Evolutionary conservation across 31 red algal genomes (phyloP).

Genomic region (Asparagopsis taxiformis): DNA sequence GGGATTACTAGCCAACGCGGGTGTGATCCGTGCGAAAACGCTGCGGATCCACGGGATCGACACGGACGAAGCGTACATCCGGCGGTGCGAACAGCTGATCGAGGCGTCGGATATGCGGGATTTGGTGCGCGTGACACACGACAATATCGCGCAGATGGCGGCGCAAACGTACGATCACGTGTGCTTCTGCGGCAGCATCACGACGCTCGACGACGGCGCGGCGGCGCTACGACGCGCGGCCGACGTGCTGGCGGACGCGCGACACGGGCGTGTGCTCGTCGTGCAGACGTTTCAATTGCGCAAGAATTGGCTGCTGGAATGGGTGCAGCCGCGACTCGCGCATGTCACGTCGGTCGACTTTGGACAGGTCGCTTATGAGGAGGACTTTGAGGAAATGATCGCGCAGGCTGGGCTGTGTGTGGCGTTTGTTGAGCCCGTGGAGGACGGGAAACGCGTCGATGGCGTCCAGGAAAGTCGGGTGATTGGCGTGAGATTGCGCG

Average conservation of each 20-base stretch:
- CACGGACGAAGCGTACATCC: slow-evolving; percentile 53
- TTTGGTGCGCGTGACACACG: slow-evolving; percentile 13
- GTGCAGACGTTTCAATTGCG: slow-evolving; percentile 69
- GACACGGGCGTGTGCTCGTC: slow-evolving; percentile 61
- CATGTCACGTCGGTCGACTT: slow-evolving; percentile 49
- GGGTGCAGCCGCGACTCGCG: slow-evolving; percentile 56
- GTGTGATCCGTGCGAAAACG: slow-evolving; percentile 23
- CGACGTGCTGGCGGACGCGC: slow-evolving; percentile 27
- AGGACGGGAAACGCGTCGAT: slow-evolving; percentile 14
- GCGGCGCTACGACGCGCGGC: slow-evolving; percentile 20
- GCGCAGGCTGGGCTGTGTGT: slow-evolving; percentile 10
- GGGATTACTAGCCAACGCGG: slow-evolving; percentile 32
- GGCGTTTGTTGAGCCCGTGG: slow-evolving; percentile 27
- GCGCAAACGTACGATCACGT: slow-evolving; percentile 14
- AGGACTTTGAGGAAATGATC: slow-evolving; percentile 66
- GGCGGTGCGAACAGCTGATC: slow-evolving; percentile 14
- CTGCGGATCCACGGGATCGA: slow-evolving; percentile 61
- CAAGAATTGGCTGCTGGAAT: slow-evolving; percentile 48
- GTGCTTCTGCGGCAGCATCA: slow-evolving; percentile 66
- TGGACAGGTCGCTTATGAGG: slow-evolving; percentile 52
- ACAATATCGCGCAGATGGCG: slow-evolving; percentile 30
- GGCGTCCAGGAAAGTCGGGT: slow-evolving; percentile 39
- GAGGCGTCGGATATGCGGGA: background rate
- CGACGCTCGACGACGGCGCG: slow-evolving; percentile 28
- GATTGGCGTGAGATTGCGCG: slow-evolving; percentile 12